Evolutionary conservation across 2,329 filamentous ascomycete species (phyloP).

Genomic region (Colletotrichum spinosum): DNA sequence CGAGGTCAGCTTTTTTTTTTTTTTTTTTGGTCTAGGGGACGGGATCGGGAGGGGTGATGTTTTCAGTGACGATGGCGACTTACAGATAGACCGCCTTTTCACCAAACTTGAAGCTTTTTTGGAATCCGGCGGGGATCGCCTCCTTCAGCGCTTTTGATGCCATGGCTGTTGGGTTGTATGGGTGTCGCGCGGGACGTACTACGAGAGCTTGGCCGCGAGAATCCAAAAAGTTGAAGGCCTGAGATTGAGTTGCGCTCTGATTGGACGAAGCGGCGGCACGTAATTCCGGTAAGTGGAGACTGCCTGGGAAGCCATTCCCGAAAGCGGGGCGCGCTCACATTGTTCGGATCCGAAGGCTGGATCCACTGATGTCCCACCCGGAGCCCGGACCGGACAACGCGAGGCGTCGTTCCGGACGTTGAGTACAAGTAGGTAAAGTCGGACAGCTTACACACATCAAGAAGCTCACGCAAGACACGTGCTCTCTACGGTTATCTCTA

Average conservation of each 20-base stretch:
- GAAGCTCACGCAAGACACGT: too few species aligned
- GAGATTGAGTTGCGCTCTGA: constrained; percentile 15
- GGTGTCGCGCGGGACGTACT: not conserved
- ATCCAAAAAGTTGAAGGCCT: constrained; percentile 32
- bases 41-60: not conserved
- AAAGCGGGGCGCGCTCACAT: not conserved
- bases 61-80: constrained; percentile 38
- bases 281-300: constrained; percentile 22
- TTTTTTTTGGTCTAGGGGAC: not conserved
- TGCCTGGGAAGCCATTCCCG: not conserved
- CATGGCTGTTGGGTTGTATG: constrained; percentile 45
- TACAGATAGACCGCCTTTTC: constrained; percentile 68
- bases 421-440: too few species aligned
- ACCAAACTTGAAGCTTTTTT: constrained; percentile 60
- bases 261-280: constrained; percentile 28
- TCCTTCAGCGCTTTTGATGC: constrained; percentile 51
- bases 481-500: too few species aligned
- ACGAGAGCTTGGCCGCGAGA: constrained; percentile 7
- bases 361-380: too few species aligned
- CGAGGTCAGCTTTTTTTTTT: constrained; percentile 7
- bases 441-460: too few species aligned
- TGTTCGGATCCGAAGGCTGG: not conserved
- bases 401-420: too few species aligned
- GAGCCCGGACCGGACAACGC: too few species aligned
- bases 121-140: constrained; percentile 48